A percentile compares a stretch with the other conserved stretches of the same genome.
Conservation (phyloP, 2,329 filamentous ascomycete genomes). For the Pleurostoma richardsiae region DNA sequence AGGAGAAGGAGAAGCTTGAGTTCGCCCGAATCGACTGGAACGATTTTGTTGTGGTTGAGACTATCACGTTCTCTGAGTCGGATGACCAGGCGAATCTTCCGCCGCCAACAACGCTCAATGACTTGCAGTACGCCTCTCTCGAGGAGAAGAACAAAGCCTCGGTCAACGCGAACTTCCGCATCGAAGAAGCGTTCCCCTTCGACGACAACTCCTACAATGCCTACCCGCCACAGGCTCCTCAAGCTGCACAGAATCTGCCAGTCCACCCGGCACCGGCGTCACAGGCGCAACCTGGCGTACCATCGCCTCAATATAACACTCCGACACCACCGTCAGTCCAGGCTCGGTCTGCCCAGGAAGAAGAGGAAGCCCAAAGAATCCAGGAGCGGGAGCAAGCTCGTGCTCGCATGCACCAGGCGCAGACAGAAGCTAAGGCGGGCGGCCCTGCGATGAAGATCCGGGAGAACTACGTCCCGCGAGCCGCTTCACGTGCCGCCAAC, state of each 20-base stretch:
- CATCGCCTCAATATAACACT: slow-evolving; percentile 22
- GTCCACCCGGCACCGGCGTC: slow-evolving; percentile 35
- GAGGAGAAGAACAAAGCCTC: slow-evolving; percentile 93
- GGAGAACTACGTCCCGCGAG: slow-evolving; percentile 85
- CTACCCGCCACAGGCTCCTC: slow-evolving; percentile 28
- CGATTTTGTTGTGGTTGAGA: slow-evolving; percentile 94
- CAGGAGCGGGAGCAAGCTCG: slow-evolving; percentile 57
- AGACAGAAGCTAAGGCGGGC: slow-evolving; percentile 69
- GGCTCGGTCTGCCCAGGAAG: slow-evolving; percentile 40
- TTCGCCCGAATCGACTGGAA: slow-evolving; percentile 95
- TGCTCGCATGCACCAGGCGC: slow-evolving; percentile 66
- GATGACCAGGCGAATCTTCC: slow-evolving; percentile 85
- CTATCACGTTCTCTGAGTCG: slow-evolving; percentile 82
- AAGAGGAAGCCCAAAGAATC: slow-evolving; percentile 60
- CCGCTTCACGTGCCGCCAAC: slow-evolving; percentile 66
- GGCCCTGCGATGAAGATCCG: slow-evolving; percentile 80
- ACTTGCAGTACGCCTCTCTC: slow-evolving; percentile 88
- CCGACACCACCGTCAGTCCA: slow-evolving; percentile 30
- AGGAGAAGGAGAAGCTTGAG: slow-evolving; percentile 69
- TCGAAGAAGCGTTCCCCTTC: slow-evolving; percentile 92
- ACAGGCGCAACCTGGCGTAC: slow-evolving; percentile 21
- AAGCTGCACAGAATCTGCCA: slow-evolving; percentile 33
- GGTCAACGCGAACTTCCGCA: slow-evolving; percentile 73
- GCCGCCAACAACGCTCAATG: slow-evolving; percentile 81
- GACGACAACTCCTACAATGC: slow-evolving; percentile 59